Evolutionary conservation across 345 rosid species (phyloP), one percentile per base, ranked within the genome.

Genomic region (Bretschneidera sinensis): DNA sequence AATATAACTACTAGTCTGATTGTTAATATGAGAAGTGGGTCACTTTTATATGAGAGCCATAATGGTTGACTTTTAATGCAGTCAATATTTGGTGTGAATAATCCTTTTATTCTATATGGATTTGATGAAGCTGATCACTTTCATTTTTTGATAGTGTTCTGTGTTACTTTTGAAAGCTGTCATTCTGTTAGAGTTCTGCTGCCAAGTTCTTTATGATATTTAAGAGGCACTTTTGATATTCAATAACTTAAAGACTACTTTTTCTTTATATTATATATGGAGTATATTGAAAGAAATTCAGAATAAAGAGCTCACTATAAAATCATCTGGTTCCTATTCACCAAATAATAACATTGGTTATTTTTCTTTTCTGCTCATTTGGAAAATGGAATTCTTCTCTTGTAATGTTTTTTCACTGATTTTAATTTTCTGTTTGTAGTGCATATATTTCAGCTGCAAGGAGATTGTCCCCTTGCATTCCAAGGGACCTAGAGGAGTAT

Each of bases 381-480:
- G 16, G 4, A 39, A 14, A 39, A 14, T 9, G 15, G 16, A 39
- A 4, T 28, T 28, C 33, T 8, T 28, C 8, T 28, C 5, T 28
- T 3, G 45, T 39, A n/a, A n/a, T n/a, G n/a, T 5, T 39, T 39
- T 39, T 39, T 7, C 1, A 9, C 56, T 43, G 49, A 24, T 34
- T 47, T 39, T 22, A 43, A 43, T 58, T 74, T 58, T 55, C 69
- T 16, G 45, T 65, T 63, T 76, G 66, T 45, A 90, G 99, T 60
- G 96, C 96, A 55, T 90, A 90, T 73, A 85, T 90, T 66, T 94
- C 99, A 17, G 88, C 99, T 57, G 97, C 99, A 19, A 83, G 97
- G 80, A 81, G 84, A 83, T 49, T 83, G 56, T 84, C 92, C 25
- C 99, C 99, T 60, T 79, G 66, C 58, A 78, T 94, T 28, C 99